Conservation (phyloP, 352 stramenopile species). For the Globisporangium takayamanum region DNA sequence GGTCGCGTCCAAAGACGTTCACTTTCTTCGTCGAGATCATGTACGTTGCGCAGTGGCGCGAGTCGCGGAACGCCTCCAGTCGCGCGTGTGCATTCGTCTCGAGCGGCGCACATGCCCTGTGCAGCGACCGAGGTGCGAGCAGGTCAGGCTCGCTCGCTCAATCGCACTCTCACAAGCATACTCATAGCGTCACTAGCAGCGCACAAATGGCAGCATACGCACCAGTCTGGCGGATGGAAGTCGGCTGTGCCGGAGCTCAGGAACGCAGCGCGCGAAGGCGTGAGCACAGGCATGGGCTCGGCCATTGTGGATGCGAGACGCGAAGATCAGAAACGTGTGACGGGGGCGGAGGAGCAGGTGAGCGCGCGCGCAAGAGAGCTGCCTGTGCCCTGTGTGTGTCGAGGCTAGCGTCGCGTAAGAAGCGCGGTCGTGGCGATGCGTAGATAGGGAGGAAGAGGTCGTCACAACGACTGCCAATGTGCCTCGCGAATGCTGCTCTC, state of each 20-base stretch:
- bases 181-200: not conserved
- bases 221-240: slow-evolving; percentile 78
- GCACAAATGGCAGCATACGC: not conserved
- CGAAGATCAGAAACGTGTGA: too few species aligned
- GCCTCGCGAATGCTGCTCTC: too few species aligned
- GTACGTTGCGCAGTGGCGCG: slow-evolving; percentile 76
- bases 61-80: slow-evolving; percentile 71
- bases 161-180: not conserved
- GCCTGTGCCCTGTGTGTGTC: too few species aligned
- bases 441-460: too few species aligned
- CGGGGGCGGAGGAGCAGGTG: not conserved
- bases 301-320: slow-evolving; percentile 1
- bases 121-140: not conserved
- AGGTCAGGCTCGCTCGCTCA: not conserved
- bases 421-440: too few species aligned
- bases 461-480: too few species aligned
- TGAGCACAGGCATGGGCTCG: slow-evolving; percentile 30
- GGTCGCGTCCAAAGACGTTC: slow-evolving; percentile 80
- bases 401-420: too few species aligned
- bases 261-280: slow-evolving; percentile 62
- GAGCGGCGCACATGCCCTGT: slow-evolving; percentile 57
- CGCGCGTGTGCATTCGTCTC: slow-evolving; percentile 63
- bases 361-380: not conserved
- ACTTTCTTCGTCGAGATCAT: slow-evolving; percentile 80
- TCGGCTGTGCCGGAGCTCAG: slow-evolving; percentile 68